Evolutionary conservation across 495 filamentous ascomycete species (phyloP).

Genomic region (Neurospora sp.): DNA sequence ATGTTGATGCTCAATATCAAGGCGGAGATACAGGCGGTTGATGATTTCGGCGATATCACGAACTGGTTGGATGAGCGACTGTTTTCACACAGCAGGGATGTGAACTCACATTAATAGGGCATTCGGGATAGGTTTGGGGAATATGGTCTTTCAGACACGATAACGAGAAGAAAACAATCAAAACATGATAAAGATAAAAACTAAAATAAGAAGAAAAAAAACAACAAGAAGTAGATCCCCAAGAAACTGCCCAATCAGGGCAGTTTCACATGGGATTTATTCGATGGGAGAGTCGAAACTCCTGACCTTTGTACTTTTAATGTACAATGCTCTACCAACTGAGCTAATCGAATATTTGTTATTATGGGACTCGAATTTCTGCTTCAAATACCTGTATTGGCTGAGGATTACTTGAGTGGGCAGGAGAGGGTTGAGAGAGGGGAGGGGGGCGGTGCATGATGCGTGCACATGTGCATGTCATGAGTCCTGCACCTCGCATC

Average conservation of each 20-base stretch:
- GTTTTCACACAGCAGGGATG: neutral
- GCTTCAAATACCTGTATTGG: neutral
- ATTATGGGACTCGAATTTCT: neutral
- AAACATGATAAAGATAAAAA: neutral
- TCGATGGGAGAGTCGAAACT: neutral
- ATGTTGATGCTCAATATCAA: conserved; percentile 87
- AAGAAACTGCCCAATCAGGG: no score
- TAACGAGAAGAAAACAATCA: neutral
- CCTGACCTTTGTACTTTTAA: neutral
- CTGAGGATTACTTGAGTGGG: neutral
- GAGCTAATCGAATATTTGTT: neutral
- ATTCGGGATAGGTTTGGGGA: neutral
- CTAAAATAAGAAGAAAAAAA: neutral
- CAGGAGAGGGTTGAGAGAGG: neutral
- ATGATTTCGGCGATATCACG: conserved; percentile 49
- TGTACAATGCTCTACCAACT: neutral
- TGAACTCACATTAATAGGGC: neutral
- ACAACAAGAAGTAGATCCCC: neutral
- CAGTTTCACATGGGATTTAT: neutral
- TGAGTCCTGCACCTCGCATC: neutral
- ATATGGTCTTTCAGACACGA: neutral
- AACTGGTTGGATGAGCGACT: conserved; percentile 52
- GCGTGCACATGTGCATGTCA: neutral
- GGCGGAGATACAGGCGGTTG: conserved; percentile 80
- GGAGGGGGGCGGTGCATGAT: neutral